Conservation (phyloP, 1,139 yeast species). For the Scheffersomyces segobiensis region DNA sequence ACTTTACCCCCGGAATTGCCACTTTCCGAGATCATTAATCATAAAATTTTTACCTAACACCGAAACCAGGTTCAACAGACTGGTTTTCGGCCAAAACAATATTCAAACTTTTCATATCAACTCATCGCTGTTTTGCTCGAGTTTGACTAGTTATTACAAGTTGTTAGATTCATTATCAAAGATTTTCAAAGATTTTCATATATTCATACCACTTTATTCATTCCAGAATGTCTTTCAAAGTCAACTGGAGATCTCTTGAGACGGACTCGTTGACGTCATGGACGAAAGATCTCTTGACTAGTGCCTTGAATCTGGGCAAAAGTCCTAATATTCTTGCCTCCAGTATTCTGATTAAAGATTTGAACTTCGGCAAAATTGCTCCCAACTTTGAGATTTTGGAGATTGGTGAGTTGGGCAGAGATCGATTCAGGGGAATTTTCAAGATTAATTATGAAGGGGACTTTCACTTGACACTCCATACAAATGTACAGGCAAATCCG, state of each 20-base stretch:
- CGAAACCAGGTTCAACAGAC: not conserved
- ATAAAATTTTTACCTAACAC: not conserved
- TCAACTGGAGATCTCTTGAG: conserved; percentile 78
- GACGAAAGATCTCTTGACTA: conserved; percentile 70
- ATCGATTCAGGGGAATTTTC: conserved; percentile 82
- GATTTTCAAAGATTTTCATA: not conserved
- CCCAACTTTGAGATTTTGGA: conserved; percentile 82
- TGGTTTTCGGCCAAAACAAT: not conserved
- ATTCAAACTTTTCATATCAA: too few relatives aligned
- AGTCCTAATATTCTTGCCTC: conserved; percentile 78
- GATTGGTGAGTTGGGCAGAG: conserved; percentile 80
- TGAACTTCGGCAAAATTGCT: conserved; percentile 75
- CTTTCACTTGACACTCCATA: conserved; percentile 75
- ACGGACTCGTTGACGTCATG: conserved; percentile 65
- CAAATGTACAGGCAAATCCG: conserved; percentile 85
- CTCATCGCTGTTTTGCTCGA: not conserved
- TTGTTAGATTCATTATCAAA: not conserved
- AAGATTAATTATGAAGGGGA: conserved; percentile 80
- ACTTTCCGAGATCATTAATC: not conserved
- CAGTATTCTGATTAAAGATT: conserved; percentile 67
- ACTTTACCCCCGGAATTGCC: not conserved
- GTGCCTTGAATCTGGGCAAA: conserved; percentile 75
- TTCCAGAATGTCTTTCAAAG: conserved; percentile 66
- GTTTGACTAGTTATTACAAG: not conserved
- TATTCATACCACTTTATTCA: not conserved